Evolutionary conservation across 2,329 filamentous ascomycete species (phyloP), one percentile per base, ranked within the genome.

Genomic region (Orbilia javanica): DNA sequence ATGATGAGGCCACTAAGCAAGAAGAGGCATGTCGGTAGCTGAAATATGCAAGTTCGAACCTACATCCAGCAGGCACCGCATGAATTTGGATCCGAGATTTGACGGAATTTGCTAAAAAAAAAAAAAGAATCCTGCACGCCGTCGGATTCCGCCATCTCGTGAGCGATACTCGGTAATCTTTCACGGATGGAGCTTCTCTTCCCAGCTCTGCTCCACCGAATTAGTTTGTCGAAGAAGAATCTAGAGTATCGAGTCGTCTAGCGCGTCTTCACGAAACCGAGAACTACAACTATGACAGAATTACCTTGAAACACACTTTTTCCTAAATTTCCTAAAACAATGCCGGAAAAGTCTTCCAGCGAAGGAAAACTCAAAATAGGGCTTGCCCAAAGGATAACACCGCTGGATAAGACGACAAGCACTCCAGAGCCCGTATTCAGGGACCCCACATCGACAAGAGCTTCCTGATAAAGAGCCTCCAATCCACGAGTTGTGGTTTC

Each of bases 401-500:
- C n/a, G n/a, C 42, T 42, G 5, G 20, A 60, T 60, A 60, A 57
- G 20, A 39, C 34, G 42, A 42, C 10, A 11, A 22, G 31, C 18
- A n/a, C 4, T 27, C 55, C 8, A n/a, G 13, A 42, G n/a, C n/a
- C n/a, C n/a, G n/a, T n/a, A n/a, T n/a, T n/a, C n/a, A n/a, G n/a
- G n/a, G n/a, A n/a, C n/a, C 53, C 2, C 20, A 22, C 8, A 11
- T 53, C 63, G 39, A 57, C 42, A 53, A 13, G n/a, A 31, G 18
- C 22, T 50, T 42, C 29, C 46, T 20, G 15, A 53, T 29, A 44
- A 20, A 20, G 42, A 3, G 11, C n/a, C n/a, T 39, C 10, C 11
- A 39, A 15, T 39, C 11, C 36, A 39, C 42, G 42, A 8, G 18
- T 44, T 44, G 42, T 44, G 68, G 48, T 65, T 60, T 72, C 68